phyloP scores from a whole-genome alignment of 495 filamentous ascomycete species.

The Trichoderma asperelloides region DNA sequence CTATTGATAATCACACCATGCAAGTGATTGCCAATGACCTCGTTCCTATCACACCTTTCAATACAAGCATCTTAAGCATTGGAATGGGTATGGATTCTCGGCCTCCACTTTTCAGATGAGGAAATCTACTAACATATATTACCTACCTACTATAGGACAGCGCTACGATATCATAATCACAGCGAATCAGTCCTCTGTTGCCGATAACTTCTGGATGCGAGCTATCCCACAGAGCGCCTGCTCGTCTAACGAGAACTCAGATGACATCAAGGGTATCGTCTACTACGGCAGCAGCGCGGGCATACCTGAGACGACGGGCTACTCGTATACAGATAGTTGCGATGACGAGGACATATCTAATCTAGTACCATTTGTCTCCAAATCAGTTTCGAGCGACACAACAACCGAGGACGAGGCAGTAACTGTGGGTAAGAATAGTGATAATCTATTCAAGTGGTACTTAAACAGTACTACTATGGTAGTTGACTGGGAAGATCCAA shows the following conservation, averaged over 20 bases:
- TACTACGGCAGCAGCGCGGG: conserved; percentile 33
- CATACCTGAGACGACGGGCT: conserved; percentile 19
- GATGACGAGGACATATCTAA: conserved; percentile 21
- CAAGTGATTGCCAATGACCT: conserved; percentile 45
- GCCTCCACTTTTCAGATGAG: background rate
- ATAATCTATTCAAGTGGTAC: background rate
- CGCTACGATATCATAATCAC: conserved; percentile 61
- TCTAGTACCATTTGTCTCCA: conserved; percentile 28
- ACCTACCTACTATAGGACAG: conserved; percentile 25
- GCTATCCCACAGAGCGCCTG: conserved; percentile 25
- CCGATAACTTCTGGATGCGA: conserved; percentile 52
- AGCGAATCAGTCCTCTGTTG: conserved; percentile 35
- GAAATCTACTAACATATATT: background rate
- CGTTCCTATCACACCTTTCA: conserved; percentile 41
- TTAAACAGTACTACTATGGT: conserved; percentile 1
- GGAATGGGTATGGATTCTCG: conserved; percentile 38
- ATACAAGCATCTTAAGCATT: conserved; percentile 36
- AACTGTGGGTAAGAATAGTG: background rate
- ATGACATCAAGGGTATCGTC: conserved; percentile 24
- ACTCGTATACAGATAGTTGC: conserved; percentile 19
- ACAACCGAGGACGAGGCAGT: background rate
- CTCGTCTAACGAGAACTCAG: conserved; percentile 13
- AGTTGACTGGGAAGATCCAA: conserved; percentile 13
- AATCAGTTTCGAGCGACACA: conserved; percentile 11
- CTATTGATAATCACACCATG: conserved; percentile 45